phyloP scores from a whole-genome alignment of 257 asterid genomes.

The Jacaranda copaia region DNA sequence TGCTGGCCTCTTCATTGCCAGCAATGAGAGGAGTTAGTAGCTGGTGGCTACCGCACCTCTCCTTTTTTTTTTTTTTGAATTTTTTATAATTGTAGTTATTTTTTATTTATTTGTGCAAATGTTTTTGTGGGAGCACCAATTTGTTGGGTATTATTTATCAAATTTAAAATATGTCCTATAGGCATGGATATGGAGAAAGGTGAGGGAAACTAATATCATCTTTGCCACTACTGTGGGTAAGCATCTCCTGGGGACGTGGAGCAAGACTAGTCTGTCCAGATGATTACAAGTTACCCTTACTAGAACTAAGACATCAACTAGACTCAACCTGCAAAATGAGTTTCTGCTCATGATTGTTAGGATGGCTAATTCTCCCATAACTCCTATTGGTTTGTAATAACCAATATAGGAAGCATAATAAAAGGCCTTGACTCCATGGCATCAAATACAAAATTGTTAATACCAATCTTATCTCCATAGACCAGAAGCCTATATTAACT shows the following conservation, averaged over 20 bases:
- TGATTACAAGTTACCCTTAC: background rate
- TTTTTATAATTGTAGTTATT: too few species aligned
- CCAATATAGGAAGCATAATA: background rate
- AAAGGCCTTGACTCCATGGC: constrained; percentile 7
- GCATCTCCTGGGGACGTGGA: background rate
- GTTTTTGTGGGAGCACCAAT: too few species aligned
- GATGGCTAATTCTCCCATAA: constrained; percentile 6
- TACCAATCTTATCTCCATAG: constrained; percentile 6
- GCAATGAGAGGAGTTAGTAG: too few species aligned
- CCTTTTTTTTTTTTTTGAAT: too few species aligned
- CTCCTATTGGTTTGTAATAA: background rate
- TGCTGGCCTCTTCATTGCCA: too few species aligned
- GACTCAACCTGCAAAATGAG: background rate
- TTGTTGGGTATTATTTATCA: background rate
- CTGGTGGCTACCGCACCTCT: too few species aligned
- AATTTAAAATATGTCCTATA: background rate
- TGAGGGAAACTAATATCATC: background rate
- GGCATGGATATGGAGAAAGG: background rate
- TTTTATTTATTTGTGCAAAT: too few species aligned
- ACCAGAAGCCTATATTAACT: constrained; percentile 22
- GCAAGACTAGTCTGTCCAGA: constrained; percentile 7
- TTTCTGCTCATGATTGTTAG: background rate
- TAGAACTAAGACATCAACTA: constrained; percentile 8
- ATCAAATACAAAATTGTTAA: background rate
- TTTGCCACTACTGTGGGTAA: background rate